Percentiles rank a stretch among this genome's conserved stretches.
Conservation (phyloP, 2,329 filamentous ascomycete genomes). For the Diatrype stigma region DNA sequence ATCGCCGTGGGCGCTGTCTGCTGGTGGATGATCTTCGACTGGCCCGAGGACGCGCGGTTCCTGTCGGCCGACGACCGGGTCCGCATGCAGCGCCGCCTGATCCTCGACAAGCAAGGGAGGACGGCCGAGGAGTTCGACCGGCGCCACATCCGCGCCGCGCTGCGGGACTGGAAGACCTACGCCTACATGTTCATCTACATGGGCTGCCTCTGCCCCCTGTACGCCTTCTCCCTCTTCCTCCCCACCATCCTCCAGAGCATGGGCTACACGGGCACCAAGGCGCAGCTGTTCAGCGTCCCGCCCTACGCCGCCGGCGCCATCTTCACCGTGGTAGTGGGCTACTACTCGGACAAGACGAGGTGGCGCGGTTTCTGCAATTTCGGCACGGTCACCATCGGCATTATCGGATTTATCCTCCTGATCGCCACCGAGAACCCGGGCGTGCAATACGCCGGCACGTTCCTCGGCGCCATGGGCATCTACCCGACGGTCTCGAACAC, state of each 20-base stretch:
- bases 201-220: slow-evolving; percentile 68
- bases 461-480: slow-evolving; percentile 81
- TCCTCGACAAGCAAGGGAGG: slow-evolving; percentile 67
- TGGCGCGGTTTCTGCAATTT: slow-evolving; percentile 81
- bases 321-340: slow-evolving; percentile 67
- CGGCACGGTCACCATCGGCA: slow-evolving; percentile 61
- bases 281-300: slow-evolving; percentile 71
- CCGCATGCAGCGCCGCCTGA: slow-evolving; percentile 68
- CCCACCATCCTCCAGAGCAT: slow-evolving; percentile 68
- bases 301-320: slow-evolving; percentile 70
- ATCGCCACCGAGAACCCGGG: slow-evolving; percentile 58
- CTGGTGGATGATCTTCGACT: slow-evolving; percentile 80
- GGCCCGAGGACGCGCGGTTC: slow-evolving; percentile 72
- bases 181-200: slow-evolving; percentile 72
- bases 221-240: slow-evolving; percentile 73
- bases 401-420: slow-evolving; percentile 77
- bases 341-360: slow-evolving; percentile 69
- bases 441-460: slow-evolving; percentile 78
- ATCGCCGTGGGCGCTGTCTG: slow-evolving; percentile 63
- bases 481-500: slow-evolving; percentile 86
- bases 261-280: slow-evolving; percentile 35
- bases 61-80: slow-evolving; percentile 65
- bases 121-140: slow-evolving; percentile 72
- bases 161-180: slow-evolving; percentile 85
- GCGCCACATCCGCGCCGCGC: slow-evolving; percentile 64